Evolutionary conservation across 805 yeast genomes (phyloP).

Genomic region (Peterozyma toletana): DNA sequence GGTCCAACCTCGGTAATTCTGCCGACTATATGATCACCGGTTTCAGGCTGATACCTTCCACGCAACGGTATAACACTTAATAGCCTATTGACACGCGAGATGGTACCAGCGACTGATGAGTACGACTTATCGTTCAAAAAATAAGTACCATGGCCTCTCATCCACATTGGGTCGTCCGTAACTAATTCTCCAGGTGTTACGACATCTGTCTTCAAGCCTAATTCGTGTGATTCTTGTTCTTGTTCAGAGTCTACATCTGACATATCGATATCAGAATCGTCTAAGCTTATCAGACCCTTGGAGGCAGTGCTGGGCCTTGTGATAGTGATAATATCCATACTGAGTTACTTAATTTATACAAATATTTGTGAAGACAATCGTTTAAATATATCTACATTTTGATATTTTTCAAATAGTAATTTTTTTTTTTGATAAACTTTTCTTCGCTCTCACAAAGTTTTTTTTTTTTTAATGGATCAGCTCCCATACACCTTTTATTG

Average conservation of each 20-base stretch:
- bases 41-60: slow-evolving; percentile 87
- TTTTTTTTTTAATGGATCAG: too few species aligned
- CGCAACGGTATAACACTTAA: slow-evolving; percentile 79
- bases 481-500: too few species aligned
- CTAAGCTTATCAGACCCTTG: slow-evolving; percentile 3
- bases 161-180: slow-evolving; percentile 95
- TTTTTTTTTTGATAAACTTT: too few species aligned
- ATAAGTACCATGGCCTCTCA: slow-evolving; percentile 98
- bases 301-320: slow-evolving; percentile 13
- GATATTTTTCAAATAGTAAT: too few species aligned
- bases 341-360: neutral
- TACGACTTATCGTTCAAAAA: slow-evolving; percentile 66
- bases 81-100: slow-evolving; percentile 78
- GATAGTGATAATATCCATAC: slow-evolving; percentile 20
- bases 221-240: slow-evolving; percentile 16
- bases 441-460: too few species aligned
- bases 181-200: slow-evolving; percentile 96
- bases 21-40: slow-evolving; percentile 95
- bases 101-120: slow-evolving; percentile 89
- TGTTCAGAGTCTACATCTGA: slow-evolving; percentile 20
- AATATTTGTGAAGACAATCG: too few species aligned
- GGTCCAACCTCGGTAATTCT: slow-evolving; percentile 91
- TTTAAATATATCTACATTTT: too few species aligned
- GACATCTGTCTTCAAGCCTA: slow-evolving; percentile 21
- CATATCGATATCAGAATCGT: slow-evolving; percentile 18